phyloP scores from a whole-genome alignment of 768 basidiomycete genomes.

The Lactarius sp. region DNA sequence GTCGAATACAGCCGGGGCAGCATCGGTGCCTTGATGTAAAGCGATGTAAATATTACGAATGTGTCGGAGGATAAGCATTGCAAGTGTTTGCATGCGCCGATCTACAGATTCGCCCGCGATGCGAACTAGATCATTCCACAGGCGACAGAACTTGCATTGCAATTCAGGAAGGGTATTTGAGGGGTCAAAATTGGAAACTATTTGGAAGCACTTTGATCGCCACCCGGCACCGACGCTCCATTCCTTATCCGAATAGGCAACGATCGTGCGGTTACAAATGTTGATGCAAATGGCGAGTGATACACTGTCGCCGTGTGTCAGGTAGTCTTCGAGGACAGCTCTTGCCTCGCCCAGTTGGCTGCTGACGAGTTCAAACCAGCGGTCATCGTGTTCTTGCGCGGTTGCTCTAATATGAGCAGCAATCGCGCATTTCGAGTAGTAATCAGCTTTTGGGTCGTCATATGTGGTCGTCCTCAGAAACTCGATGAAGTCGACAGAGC shows the following conservation, averaged over 20 bases:
- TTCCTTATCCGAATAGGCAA: neutral
- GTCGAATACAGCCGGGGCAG: too few species aligned
- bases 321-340: too few species aligned
- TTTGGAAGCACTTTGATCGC: neutral
- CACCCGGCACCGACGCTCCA: neutral
- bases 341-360: too few species aligned
- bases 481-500: neutral
- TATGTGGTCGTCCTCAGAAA: neutral
- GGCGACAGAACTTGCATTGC: neutral
- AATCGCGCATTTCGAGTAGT: neutral
- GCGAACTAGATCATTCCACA: neutral
- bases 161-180: neutral
- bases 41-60: neutral
- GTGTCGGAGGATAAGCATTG: neutral
- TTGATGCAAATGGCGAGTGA: too few species aligned
- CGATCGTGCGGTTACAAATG: neutral
- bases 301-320: too few species aligned
- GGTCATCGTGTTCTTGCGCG: too few species aligned
- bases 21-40: too few species aligned
- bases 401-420: neutral
- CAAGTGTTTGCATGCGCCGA: neutral
- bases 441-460: neutral
- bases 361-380: too few species aligned
- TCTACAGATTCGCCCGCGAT: neutral
- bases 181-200: slow-evolving; percentile 6